Evolutionary conservation across 2,329 filamentous ascomycete genomes (phyloP).

Genomic region (Epichloe baconii): DNA sequence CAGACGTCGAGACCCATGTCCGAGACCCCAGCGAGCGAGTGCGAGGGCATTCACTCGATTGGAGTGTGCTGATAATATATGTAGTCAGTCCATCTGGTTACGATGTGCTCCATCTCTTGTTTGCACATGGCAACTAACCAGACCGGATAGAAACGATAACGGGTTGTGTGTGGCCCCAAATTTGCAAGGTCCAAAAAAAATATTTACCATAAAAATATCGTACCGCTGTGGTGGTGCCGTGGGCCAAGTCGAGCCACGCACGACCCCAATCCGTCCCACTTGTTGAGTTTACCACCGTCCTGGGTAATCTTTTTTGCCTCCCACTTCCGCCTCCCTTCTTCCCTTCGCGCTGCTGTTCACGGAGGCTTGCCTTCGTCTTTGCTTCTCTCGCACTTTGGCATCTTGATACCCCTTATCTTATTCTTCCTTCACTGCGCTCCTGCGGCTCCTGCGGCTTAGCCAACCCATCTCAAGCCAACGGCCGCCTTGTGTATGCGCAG

Average conservation of each 20-base stretch:
- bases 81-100: no score
- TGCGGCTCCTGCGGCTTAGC: background rate
- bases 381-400: background rate
- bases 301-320: background rate
- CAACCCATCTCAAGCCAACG: background rate
- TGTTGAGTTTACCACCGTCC: no score
- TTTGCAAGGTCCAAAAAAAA: background rate
- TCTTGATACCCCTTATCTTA: background rate
- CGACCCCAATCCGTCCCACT: no score
- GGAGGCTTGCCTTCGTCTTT: background rate
- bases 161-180: background rate
- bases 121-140: no score
- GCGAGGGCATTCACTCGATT: no score
- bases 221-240: background rate
- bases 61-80: background rate
- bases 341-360: background rate
- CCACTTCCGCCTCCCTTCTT: background rate
- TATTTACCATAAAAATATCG: background rate
- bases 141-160: no score
- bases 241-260: background rate
- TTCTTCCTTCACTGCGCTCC: background rate
- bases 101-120: no score
- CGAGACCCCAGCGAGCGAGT: no score
- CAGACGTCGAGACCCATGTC: no score
- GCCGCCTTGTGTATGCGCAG: background rate